Percentiles rank a stretch among this genome's conserved stretches.
Conservation (phyloP, 2,329 filamentous ascomycete genomes). For the Colletotrichum neosansevieriae region DNA sequence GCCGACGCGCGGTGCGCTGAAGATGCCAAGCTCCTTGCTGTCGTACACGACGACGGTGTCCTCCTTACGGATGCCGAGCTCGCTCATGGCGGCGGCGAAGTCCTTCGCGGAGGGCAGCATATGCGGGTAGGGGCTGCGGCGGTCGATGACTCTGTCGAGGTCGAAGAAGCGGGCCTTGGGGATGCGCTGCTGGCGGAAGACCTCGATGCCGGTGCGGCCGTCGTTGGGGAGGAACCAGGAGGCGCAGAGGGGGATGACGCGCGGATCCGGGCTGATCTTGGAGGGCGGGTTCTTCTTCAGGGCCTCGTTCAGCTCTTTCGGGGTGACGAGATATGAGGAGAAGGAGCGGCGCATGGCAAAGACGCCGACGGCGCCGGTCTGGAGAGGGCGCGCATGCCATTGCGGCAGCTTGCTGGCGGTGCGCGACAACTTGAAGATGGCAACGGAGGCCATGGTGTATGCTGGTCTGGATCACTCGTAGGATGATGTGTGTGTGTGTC, state of each 20-base stretch:
- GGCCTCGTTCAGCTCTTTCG: slow-evolving; percentile 83
- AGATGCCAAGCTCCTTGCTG: slow-evolving; percentile 89
- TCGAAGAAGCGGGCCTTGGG: slow-evolving; percentile 96
- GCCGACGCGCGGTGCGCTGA: slow-evolving; percentile 91
- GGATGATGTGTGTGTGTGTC: neutral
- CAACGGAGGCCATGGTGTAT: slow-evolving; percentile 56
- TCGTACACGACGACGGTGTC: slow-evolving; percentile 97
- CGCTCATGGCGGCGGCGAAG: slow-evolving; percentile 90
- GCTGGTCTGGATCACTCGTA: neutral
- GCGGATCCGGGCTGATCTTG: slow-evolving; percentile 82
- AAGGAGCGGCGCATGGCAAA: slow-evolving; percentile 64
- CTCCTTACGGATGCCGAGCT: slow-evolving; percentile 86
- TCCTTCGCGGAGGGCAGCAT: slow-evolving; percentile 88
- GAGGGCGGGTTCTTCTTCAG: slow-evolving; percentile 85
- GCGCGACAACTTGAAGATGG: slow-evolving; percentile 57
- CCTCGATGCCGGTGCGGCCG: slow-evolving; percentile 81
- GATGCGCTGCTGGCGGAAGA: slow-evolving; percentile 86
- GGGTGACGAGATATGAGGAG: slow-evolving; percentile 87
- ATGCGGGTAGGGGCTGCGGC: slow-evolving; percentile 89
- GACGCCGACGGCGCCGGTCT: slow-evolving; percentile 49
- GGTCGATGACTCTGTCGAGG: slow-evolving; percentile 90
- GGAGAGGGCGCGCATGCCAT: slow-evolving; percentile 49
- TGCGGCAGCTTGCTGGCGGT: slow-evolving; percentile 51
- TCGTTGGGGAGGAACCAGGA: slow-evolving; percentile 98
- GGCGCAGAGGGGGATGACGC: slow-evolving; percentile 89